Conservation (phyloP, 108 stramenopile species). For the Chaetoceros tenuissimus region DNA sequence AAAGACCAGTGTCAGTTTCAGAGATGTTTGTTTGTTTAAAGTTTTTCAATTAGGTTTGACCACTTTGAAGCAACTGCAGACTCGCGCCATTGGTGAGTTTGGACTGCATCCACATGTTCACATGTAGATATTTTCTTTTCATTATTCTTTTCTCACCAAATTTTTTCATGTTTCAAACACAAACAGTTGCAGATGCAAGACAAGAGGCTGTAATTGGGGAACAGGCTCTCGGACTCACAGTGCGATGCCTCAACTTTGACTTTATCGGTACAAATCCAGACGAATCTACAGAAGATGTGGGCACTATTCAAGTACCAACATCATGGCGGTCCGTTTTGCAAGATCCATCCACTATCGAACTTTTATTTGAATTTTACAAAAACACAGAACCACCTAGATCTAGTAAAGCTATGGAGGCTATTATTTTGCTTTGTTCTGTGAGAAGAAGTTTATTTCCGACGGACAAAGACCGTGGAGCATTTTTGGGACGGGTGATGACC, state of each 20-base stretch:
- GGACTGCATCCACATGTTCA: neutral
- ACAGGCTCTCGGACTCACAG: slow-evolving; percentile 76
- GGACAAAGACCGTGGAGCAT: slow-evolving; percentile 89
- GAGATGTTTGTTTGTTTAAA: slow-evolving; percentile 87
- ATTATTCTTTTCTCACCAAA: slow-evolving; percentile 1
- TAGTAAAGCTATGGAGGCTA: slow-evolving; percentile 86
- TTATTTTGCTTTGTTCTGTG: slow-evolving; percentile 83
- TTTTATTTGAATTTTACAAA: slow-evolving; percentile 92
- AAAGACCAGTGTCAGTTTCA: slow-evolving; percentile 94
- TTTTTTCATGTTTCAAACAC: neutral
- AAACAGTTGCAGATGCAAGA: slow-evolving; percentile 44
- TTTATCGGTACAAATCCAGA: slow-evolving; percentile 99
- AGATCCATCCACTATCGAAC: slow-evolving; percentile 79
- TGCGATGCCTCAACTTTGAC: slow-evolving; percentile 91
- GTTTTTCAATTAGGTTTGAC: slow-evolving; percentile 91
- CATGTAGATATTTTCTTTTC: neutral
- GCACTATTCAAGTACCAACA: slow-evolving; percentile 94
- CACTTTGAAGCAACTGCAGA: slow-evolving; percentile 87
- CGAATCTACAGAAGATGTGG: slow-evolving; percentile 95
- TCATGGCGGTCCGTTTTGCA: slow-evolving; percentile 86
- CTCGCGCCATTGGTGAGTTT: slow-evolving; percentile 66
- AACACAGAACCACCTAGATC: slow-evolving; percentile 89
- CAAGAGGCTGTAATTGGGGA: slow-evolving; percentile 80
- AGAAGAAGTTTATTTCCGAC: slow-evolving; percentile 90
- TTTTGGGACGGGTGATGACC: slow-evolving; percentile 76